A percentile compares a stretch with the other conserved stretches of the same genome.
Evolutionary conservation across 257 asterid species (phyloP).

Genomic region (Cynanchum wilfordii): DNA sequence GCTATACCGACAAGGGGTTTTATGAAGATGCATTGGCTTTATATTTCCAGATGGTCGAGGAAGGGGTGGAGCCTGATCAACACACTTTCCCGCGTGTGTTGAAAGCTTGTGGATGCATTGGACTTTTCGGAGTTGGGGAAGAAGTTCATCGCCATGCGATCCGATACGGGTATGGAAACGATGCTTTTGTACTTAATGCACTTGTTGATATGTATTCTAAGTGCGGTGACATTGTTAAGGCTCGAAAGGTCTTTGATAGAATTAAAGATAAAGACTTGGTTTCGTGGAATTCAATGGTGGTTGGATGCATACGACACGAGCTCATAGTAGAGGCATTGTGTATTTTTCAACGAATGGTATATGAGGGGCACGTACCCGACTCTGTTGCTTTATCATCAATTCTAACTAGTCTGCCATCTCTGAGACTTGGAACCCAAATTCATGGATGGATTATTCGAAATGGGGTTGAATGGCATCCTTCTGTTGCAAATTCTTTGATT

Average conservation of each 20-base stretch:
- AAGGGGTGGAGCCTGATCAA: conserved; percentile 66
- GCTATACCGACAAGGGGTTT: conserved; percentile 55
- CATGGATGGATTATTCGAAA: conserved; percentile 69
- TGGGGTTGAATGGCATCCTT: conserved; percentile 47
- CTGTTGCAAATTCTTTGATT: conserved; percentile 54
- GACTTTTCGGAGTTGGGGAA: conserved; percentile 58
- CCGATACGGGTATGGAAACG: conserved; percentile 46
- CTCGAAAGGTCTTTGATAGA: conserved; percentile 46
- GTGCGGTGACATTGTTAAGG: conserved; percentile 70
- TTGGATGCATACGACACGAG: conserved; percentile 59
- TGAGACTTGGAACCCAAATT: conserved; percentile 40
- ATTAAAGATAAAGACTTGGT: conserved; percentile 51
- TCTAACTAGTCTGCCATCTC: conserved; percentile 30
- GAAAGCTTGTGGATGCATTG: conserved; percentile 82
- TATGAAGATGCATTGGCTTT: conserved; percentile 77
- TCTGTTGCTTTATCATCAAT: conserved; percentile 51
- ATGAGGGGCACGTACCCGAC: conserved; percentile 46
- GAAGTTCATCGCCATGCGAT: conserved; percentile 75
- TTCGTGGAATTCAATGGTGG: conserved; percentile 79
- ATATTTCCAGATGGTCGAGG: conserved; percentile 91
- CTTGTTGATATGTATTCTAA: conserved; percentile 76
- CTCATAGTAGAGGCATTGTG: conserved; percentile 43
- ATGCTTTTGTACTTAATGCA: conserved; percentile 54
- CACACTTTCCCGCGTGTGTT: conserved; percentile 80
- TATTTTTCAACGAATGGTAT: conserved; percentile 39